A percentile compares a stretch with the other conserved stretches of the same genome.
These are phyloP conservation scores for Fusarium caatingaense DNA, from an alignment of 2,329 filamentous ascomycete genomes.

Conservation along the genomic window DNA sequence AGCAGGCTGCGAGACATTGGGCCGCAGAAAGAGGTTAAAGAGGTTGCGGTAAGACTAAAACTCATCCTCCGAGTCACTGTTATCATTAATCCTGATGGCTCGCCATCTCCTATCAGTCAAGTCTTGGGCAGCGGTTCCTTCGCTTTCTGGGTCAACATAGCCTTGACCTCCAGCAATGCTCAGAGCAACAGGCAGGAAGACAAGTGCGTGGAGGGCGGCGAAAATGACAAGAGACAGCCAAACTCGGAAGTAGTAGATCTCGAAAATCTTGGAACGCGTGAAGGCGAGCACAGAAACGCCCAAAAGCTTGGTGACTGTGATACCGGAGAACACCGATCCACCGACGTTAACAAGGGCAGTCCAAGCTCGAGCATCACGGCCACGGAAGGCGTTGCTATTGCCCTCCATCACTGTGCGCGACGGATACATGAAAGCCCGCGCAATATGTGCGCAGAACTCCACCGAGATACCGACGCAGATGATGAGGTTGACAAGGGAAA, in stretches of 20 bases:
- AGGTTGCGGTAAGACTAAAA: constrained; percentile 48
- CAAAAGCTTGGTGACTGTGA: constrained; percentile 94
- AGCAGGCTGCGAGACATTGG: not conserved
- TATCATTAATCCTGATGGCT: constrained; percentile 79
- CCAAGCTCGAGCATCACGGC: constrained; percentile 88
- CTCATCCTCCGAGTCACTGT: constrained; percentile 79
- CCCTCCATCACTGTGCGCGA: constrained; percentile 81
- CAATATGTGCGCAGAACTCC: constrained; percentile 97
- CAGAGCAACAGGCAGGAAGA: constrained; percentile 91
- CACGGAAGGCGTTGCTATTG: constrained; percentile 80
- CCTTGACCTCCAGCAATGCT: constrained; percentile 88
- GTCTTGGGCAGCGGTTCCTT: constrained; percentile 91
- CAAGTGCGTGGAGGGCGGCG: constrained; percentile 86
- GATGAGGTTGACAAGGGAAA: constrained; percentile 94
- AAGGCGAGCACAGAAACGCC: constrained; percentile 94
- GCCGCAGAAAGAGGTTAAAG: constrained; percentile 7
- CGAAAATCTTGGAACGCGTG: constrained; percentile 97
- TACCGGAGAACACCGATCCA: constrained; percentile 93
- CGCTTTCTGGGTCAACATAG: constrained; percentile 87
- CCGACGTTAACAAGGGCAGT: constrained; percentile 95
- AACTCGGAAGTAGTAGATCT: constrained; percentile 98
- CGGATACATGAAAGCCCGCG: constrained; percentile 95
- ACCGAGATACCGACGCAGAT: constrained; percentile 97
- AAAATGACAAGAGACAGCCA: constrained; percentile 94
- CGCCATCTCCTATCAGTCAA: constrained; percentile 82